A percentile compares a stretch with the other conserved stretches of the same genome.
phyloP scores from a whole-genome alignment of 2,329 filamentous ascomycete species.

The Fusarium nelsonii region DNA sequence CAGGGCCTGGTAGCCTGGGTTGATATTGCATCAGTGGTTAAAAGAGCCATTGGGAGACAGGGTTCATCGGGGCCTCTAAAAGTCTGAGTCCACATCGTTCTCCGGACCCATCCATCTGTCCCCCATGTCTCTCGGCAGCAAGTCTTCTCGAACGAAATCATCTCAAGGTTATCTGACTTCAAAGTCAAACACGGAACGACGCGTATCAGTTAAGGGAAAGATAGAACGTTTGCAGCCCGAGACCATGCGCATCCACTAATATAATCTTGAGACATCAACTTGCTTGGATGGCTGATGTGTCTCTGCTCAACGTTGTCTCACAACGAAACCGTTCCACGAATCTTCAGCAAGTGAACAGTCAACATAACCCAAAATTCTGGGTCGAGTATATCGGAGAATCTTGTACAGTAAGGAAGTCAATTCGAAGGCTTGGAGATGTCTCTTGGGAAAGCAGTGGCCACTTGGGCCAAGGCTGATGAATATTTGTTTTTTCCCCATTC shows the following conservation, averaged over 20 bases:
- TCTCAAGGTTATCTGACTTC: not conserved
- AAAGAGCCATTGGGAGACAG: constrained; percentile 17
- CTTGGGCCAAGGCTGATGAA: constrained; percentile 8
- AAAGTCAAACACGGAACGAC: not conserved
- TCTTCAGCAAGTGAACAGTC: constrained; percentile 14
- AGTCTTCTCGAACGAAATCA: constrained; percentile 6
- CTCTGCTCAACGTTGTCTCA: constrained; percentile 19
- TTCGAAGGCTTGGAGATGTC: constrained; percentile 31
- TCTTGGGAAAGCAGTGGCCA: constrained; percentile 23
- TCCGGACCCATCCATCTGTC: constrained; percentile 44
- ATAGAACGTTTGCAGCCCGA: not conserved
- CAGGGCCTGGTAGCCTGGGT: constrained; percentile 16
- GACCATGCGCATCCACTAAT: not conserved
- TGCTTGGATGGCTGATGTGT: constrained; percentile 7
- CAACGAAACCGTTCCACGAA: constrained; percentile 16
- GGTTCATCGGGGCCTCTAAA: constrained; percentile 32
- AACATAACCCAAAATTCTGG: constrained; percentile 18
- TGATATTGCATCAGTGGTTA: constrained; percentile 17
- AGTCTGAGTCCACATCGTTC: constrained; percentile 38
- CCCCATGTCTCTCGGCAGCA: constrained; percentile 21
- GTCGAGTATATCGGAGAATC: constrained; percentile 25
- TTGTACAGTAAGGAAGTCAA: constrained; percentile 21
- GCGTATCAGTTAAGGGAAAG: not conserved
- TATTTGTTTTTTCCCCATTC: constrained; percentile 32
- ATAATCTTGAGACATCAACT: not conserved